phyloP scores from a whole-genome alignment of 1,284 basidiomycete genomes.

The Fistulinella cinereoalba region DNA sequence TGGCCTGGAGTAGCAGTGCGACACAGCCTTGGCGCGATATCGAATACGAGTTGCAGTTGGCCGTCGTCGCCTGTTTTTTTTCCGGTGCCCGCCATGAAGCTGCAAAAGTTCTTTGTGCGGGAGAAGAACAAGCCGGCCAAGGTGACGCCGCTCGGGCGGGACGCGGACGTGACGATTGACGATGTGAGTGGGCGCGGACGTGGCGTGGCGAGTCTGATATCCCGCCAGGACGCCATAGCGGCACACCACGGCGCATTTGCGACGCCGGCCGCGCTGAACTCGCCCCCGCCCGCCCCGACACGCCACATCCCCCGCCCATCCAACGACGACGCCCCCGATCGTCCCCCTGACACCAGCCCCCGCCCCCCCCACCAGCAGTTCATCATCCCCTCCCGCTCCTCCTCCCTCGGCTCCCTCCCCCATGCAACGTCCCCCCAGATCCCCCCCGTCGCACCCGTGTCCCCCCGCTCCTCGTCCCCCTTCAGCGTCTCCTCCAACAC shows the following conservation, averaged over 20 bases:
- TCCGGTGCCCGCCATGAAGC: slow-evolving; percentile 41
- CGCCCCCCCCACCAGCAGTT: slow-evolving; percentile 32
- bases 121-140: slow-evolving; percentile 44
- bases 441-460: slow-evolving; percentile 21
- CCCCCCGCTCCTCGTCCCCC: slow-evolving; percentile 43
- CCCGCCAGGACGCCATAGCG: slow-evolving; percentile 25
- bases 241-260: slow-evolving; percentile 23
- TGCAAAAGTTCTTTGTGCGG: slow-evolving; percentile 46
- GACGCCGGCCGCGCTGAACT: background rate
- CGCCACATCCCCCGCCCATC: slow-evolving; percentile 29
- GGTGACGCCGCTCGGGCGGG: slow-evolving; percentile 29
- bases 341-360: slow-evolving; percentile 24
- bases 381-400: slow-evolving; percentile 43
- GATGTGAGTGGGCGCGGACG: too few species aligned
- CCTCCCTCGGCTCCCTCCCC: slow-evolving; percentile 42
- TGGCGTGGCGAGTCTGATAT: too few species aligned
- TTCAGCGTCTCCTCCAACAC: slow-evolving; percentile 32
- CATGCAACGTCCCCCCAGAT: slow-evolving; percentile 40
- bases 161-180: slow-evolving; percentile 35
- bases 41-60: background rate
- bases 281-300: slow-evolving; percentile 20
- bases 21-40: slow-evolving; percentile 31
- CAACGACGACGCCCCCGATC: slow-evolving; percentile 45
- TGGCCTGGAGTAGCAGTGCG: slow-evolving; percentile 18
- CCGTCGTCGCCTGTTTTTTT: slow-evolving; percentile 5